Conservation (phyloP, 805 yeast genomes). For the Grigorovia humatica region DNA sequence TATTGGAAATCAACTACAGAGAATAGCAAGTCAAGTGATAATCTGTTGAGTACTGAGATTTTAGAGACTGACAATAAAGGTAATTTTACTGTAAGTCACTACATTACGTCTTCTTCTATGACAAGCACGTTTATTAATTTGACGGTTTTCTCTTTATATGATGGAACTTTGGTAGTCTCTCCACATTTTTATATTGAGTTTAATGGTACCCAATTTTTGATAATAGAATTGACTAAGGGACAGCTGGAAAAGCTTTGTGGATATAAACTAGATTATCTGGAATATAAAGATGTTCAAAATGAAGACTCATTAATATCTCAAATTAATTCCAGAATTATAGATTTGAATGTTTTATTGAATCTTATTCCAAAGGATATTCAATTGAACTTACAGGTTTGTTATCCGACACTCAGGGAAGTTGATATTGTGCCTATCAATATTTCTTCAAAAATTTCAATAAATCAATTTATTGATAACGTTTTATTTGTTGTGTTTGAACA, state of each 20-base stretch:
- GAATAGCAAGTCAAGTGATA: constrained; percentile 17
- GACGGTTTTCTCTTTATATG: constrained; percentile 61
- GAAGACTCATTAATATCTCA: constrained; percentile 16
- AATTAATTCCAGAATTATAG: constrained; percentile 29
- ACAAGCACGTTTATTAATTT: constrained; percentile 69
- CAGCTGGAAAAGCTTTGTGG: constrained; percentile 28
- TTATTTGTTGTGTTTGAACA: constrained; percentile 67
- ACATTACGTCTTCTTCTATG: constrained; percentile 85
- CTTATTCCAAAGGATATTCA: constrained; percentile 50
- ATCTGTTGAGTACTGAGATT: not conserved
- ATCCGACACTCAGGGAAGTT: constrained; percentile 52
- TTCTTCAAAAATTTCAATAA: constrained; percentile 42
- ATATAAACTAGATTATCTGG: constrained; percentile 17
- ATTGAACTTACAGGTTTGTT: constrained; percentile 63
- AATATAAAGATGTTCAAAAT: constrained; percentile 14
- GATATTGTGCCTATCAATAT: constrained; percentile 32
- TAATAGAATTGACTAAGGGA: constrained; percentile 41
- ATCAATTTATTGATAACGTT: constrained; percentile 66
- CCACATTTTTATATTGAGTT: constrained; percentile 52
- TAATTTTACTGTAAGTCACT: constrained; percentile 10
- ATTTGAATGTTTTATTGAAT: constrained; percentile 51
- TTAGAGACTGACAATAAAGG: not conserved
- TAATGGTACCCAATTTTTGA: constrained; percentile 44
- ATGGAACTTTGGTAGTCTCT: constrained; percentile 78
- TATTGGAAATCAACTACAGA: constrained; percentile 90